phyloP scores from a whole-genome alignment of 139 green algal species.

The Asterochloris sp. region DNA sequence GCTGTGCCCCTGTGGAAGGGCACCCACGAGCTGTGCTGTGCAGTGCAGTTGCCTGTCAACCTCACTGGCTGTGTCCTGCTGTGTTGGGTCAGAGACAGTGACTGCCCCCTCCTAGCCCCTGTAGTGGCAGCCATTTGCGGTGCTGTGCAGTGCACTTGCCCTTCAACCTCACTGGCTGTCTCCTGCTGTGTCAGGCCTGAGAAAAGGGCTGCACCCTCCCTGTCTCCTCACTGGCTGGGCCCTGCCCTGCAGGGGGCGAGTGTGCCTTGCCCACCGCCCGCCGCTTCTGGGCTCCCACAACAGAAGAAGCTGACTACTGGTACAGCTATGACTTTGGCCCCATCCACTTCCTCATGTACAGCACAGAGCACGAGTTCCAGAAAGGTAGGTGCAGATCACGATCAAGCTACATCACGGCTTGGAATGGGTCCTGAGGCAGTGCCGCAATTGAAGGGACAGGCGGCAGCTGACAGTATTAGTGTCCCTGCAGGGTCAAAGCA shows the following conservation, averaged over 20 bases:
- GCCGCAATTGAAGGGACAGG: not conserved
- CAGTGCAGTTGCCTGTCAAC: too few relatives aligned
- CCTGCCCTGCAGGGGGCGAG: slow-evolving; percentile 6
- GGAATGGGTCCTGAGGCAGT: not conserved
- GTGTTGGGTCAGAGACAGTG: too few relatives aligned
- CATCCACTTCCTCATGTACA: slow-evolving; percentile 76
- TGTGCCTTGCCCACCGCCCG: slow-evolving; percentile 13
- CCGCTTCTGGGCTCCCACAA: slow-evolving; percentile 17
- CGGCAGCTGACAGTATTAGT: not conserved
- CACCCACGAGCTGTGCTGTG: too few relatives aligned
- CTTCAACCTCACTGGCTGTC: too few relatives aligned
- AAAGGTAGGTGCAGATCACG: not conserved
- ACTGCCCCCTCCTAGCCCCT: too few relatives aligned
- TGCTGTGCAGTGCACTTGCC: too few relatives aligned
- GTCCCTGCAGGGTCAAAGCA: not conserved
- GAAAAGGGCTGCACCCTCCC: too few relatives aligned
- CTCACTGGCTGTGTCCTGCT: too few relatives aligned
- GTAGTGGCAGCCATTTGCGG: too few relatives aligned
- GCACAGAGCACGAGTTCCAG: slow-evolving; percentile 67
- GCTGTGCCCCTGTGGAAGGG: too few relatives aligned
- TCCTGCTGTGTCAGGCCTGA: too few relatives aligned
- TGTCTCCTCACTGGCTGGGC: too few relatives aligned
- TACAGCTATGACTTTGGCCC: slow-evolving; percentile 78
- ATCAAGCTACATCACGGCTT: not conserved
- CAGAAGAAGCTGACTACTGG: slow-evolving; percentile 25